Evolutionary conservation across 306 rosid genomes (phyloP).

Genomic region (Cucurbita ficifolia): DNA sequence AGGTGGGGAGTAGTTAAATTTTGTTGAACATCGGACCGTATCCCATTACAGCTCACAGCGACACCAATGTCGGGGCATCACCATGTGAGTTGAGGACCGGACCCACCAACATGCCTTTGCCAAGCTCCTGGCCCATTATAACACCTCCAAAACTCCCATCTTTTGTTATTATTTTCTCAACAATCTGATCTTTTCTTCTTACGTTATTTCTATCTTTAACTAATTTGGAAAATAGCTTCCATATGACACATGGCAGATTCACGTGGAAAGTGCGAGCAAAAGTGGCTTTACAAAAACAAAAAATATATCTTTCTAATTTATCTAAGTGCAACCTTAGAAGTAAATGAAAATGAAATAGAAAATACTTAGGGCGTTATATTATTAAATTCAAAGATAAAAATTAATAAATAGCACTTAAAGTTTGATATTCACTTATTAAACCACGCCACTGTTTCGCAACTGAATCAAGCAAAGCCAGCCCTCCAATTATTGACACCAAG

Average conservation of each 20-base stretch:
- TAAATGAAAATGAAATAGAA: background rate
- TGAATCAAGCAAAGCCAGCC: constrained; percentile 20
- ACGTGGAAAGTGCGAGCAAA: background rate
- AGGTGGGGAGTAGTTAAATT: background rate
- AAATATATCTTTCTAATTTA: too few species aligned
- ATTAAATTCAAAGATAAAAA: background rate
- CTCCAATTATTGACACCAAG: constrained; percentile 43
- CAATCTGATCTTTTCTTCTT: background rate
- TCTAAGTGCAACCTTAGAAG: too few species aligned
- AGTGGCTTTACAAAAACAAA: too few species aligned
- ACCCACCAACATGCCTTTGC: background rate
- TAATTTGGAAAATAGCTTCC: background rate
- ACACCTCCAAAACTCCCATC: background rate
- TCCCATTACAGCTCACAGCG: background rate
- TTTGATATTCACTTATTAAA: background rate
- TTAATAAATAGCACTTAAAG: background rate
- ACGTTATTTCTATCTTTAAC: background rate
- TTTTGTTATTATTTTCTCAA: background rate
- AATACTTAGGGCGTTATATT: background rate
- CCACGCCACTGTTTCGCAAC: background rate
- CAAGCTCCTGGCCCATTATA: background rate
- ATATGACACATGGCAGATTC: background rate
- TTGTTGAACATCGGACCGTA: background rate
- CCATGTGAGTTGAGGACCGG: background rate
- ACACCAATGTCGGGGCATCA: background rate